Conservation (phyloP, 2,329 filamentous ascomycete species). For the Emmonsiellopsis sp. region DNA sequence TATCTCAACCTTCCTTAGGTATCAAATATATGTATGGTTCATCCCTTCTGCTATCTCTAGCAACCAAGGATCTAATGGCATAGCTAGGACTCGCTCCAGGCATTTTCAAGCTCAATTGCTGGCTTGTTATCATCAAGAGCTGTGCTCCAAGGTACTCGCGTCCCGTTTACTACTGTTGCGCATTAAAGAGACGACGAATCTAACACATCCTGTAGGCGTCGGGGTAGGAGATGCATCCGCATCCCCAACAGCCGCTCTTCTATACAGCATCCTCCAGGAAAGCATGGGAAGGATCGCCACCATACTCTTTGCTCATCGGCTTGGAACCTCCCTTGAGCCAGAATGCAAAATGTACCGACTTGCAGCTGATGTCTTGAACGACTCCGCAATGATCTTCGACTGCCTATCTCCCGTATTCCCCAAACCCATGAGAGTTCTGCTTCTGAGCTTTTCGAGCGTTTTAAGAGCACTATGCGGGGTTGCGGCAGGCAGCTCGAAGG, state of each 20-base stretch:
- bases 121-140: constrained; percentile 67
- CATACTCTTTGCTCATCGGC: constrained; percentile 73
- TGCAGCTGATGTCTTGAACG: constrained; percentile 80
- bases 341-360: constrained; percentile 88
- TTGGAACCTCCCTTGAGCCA: constrained; percentile 74
- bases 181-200: constrained; percentile 5
- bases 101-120: constrained; percentile 33
- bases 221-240: constrained; percentile 74
- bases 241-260: constrained; percentile 68
- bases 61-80: not conserved
- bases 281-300: constrained; percentile 73
- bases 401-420: constrained; percentile 68
- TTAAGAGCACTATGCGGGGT: constrained; percentile 72
- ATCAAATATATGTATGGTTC: constrained; percentile 55
- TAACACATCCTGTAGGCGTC: constrained; percentile 42
- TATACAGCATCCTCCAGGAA: constrained; percentile 76
- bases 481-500: constrained; percentile 81
- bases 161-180: constrained; percentile 1
- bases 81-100: constrained; percentile 31
- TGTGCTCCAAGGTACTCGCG: constrained; percentile 56
- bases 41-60: not conserved
- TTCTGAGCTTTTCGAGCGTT: constrained; percentile 53
- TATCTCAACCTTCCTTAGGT: constrained; percentile 33
- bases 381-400: constrained; percentile 76
- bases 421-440: constrained; percentile 43